phyloP scores from a whole-genome alignment of 1,139 yeast species.

The Candida dubliniensis region DNA sequence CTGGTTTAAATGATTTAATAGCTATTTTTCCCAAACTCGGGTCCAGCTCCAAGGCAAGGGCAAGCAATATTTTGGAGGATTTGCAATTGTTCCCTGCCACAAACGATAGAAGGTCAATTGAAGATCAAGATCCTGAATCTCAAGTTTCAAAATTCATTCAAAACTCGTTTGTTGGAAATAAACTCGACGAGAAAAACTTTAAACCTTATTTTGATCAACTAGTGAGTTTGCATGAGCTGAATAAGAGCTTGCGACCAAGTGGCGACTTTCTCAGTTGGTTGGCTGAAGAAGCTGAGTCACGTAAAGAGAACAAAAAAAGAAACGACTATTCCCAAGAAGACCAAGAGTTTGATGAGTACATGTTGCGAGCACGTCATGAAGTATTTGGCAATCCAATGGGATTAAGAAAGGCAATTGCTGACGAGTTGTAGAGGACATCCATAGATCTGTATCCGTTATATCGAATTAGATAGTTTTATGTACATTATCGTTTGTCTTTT shows the following conservation, averaged over 20 bases:
- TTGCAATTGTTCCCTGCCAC: constrained; percentile 22
- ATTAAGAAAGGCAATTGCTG: constrained; percentile 53
- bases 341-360: constrained; percentile 40
- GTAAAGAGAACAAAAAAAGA: constrained; percentile 32
- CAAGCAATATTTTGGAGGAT: constrained; percentile 45
- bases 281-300: constrained; percentile 46
- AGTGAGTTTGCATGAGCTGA: constrained; percentile 33
- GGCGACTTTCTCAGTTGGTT: constrained; percentile 61
- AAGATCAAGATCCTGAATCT: constrained; percentile 22
- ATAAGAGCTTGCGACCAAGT: constrained; percentile 26
- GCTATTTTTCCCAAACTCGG: constrained; percentile 30
- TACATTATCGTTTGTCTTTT: background rate
- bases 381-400: constrained; percentile 84
- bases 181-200: constrained; percentile 33
- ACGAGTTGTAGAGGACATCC: constrained; percentile 44
- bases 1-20: constrained; percentile 29
- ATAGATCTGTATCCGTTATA: background rate
- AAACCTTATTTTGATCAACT: constrained; percentile 45
- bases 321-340: constrained; percentile 30
- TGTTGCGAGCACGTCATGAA: constrained; percentile 62
- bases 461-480: background rate
- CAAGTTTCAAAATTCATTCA: constrained; percentile 36
- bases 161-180: constrained; percentile 21
- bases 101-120: constrained; percentile 24
- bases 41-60: constrained; percentile 30